phyloP scores from a whole-genome alignment of 306 rosid species.

The Gleditsia sinensis region DNA sequence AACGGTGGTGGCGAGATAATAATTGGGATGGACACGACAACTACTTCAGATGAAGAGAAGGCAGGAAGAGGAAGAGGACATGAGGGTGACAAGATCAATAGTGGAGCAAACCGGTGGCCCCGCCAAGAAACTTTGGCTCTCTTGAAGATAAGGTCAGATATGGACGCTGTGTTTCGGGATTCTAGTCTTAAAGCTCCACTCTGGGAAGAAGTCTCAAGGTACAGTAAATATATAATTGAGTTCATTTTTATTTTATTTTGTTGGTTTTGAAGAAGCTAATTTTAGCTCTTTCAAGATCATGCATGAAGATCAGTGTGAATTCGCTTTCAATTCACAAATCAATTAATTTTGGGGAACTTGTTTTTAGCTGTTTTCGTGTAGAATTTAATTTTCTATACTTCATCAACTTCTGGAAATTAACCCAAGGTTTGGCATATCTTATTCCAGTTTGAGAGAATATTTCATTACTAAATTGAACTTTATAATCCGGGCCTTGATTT shows the following conservation, averaged over 20 bases:
- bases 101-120: conserved; percentile 91
- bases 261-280: neutral
- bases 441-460: neutral
- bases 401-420: neutral
- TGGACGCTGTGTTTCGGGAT: conserved; percentile 83
- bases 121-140: conserved; percentile 87
- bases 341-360: neutral
- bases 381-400: neutral
- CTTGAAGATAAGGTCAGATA: conserved; percentile 82
- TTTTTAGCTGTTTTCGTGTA: neutral
- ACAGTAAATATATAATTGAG: neutral
- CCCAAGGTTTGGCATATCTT: neutral
- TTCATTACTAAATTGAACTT: neutral
- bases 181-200: conserved; percentile 92
- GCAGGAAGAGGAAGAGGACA: conserved; percentile 26
- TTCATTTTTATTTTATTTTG: neutral
- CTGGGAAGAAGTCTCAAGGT: conserved; percentile 98
- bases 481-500: neutral
- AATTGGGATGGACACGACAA: conserved; percentile 27
- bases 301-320: conserved; percentile 32
- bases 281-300: conserved; percentile 17
- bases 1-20: conserved; percentile 25
- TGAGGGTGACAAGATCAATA: conserved; percentile 47
- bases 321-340: conserved; percentile 20
- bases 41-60: conserved; percentile 45